Conservation (phyloP, 2,329 filamentous ascomycete species). For the Fusarium sp. region DNA sequence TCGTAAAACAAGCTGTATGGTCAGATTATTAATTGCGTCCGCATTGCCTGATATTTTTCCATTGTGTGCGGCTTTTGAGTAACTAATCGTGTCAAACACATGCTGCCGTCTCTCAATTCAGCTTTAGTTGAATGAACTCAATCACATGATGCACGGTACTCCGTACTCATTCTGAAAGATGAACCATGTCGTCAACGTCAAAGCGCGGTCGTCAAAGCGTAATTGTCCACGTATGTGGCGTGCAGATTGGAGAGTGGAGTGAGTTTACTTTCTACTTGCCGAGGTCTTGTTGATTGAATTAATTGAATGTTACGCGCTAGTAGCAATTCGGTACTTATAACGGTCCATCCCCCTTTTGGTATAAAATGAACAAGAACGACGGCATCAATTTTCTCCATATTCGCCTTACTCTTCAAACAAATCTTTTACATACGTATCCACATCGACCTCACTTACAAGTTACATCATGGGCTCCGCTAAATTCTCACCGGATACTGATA, state of each 20-base stretch:
- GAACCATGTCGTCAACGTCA: not conserved
- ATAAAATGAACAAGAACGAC: not conserved
- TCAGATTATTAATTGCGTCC: not conserved
- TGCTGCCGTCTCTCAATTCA: not conserved
- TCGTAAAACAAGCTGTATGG: not conserved
- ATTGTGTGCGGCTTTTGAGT: too few relatives aligned
- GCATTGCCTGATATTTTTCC: too few relatives aligned
- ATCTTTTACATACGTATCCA: not conserved
- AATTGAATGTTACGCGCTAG: not conserved
- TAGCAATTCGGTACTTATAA: not conserved
- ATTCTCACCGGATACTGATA: slow-evolving; percentile 6
- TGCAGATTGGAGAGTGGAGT: not conserved
- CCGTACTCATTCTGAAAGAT: too few relatives aligned
- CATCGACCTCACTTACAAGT: not conserved
- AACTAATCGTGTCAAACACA: not conserved
- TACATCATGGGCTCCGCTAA: not conserved
- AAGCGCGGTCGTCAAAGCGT: not conserved
- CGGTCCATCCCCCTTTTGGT: not conserved
- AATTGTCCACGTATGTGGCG: not conserved
- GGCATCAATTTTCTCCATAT: not conserved
- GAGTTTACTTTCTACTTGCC: not conserved
- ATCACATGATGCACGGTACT: not conserved
- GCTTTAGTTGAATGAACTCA: not conserved
- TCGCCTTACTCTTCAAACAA: not conserved
- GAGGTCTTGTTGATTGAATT: not conserved